Percentiles rank a stretch among this genome's conserved stretches.
phyloP scores from a whole-genome alignment of 192 early-diverging fungal species.

The Geranomyces variabilis region DNA sequence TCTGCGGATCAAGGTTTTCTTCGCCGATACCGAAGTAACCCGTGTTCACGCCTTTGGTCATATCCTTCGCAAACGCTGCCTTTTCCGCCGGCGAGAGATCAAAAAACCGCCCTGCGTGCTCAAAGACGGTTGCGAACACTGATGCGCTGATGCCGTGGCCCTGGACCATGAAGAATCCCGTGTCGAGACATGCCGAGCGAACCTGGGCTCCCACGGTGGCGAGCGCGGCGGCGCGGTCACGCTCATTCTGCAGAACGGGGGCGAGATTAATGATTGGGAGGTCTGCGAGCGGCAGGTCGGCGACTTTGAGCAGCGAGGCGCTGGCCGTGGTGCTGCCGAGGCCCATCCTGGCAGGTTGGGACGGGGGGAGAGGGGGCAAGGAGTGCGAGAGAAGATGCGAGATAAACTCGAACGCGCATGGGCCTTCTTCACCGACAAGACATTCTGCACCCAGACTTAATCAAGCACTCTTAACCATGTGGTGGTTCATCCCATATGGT shows the following conservation, averaged over 20 bases:
- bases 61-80: neutral
- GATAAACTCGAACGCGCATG: too few species aligned
- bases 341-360: slow-evolving; percentile 7
- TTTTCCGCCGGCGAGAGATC: neutral
- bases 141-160: neutral
- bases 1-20: slow-evolving; percentile 1
- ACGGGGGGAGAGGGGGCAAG: too few species aligned
- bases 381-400: too few species aligned
- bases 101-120: neutral
- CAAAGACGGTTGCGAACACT: neutral
- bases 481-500: too few species aligned
- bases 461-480: too few species aligned
- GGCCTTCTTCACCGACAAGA: too few species aligned
- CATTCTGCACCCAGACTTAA: too few species aligned
- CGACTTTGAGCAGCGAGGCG: neutral
- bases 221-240: neutral
- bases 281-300: neutral
- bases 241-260: neutral
- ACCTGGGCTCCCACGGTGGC: neutral
- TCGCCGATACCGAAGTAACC: slow-evolving; percentile 11
- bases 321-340: neutral
- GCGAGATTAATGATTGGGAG: neutral
- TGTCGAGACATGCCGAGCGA: neutral
- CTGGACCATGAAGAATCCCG: slow-evolving; percentile 1
- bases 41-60: neutral